Conservation (phyloP, 2,329 filamentous ascomycete species). For the Thermoascus crustaceus region DNA sequence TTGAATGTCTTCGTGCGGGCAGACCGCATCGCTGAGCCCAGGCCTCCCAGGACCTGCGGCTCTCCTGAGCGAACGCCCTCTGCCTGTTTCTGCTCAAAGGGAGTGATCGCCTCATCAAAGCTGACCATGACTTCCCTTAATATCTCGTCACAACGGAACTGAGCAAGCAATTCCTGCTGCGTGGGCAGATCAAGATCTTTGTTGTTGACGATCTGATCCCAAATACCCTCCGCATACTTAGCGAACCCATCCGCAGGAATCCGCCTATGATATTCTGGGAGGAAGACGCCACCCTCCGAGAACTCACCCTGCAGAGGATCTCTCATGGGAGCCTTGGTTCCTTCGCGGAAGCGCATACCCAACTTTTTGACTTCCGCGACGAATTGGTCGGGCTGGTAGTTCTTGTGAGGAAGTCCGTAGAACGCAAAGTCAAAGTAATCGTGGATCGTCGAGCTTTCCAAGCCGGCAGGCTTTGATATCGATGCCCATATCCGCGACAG, state of each 20-base stretch:
- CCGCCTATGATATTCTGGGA: slow-evolving; percentile 88
- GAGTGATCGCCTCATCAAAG: slow-evolving; percentile 74
- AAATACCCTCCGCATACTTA: slow-evolving; percentile 84
- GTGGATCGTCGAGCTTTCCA: slow-evolving; percentile 82
- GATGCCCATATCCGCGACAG: slow-evolving; percentile 86
- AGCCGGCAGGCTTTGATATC: slow-evolving; percentile 79
- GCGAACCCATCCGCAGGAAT: slow-evolving; percentile 98
- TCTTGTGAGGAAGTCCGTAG: slow-evolving; percentile 90
- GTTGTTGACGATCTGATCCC: slow-evolving; percentile 98
- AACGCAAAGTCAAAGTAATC: slow-evolving; percentile 99
- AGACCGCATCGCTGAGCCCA: slow-evolving; percentile 64
- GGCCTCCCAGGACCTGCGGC: slow-evolving; percentile 60
- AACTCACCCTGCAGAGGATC: slow-evolving; percentile 58
- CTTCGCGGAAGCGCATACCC: slow-evolving; percentile 71
- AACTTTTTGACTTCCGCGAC: slow-evolving; percentile 69
- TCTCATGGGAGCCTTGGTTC: slow-evolving; percentile 61
- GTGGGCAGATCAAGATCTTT: slow-evolving; percentile 95
- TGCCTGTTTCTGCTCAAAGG: slow-evolving; percentile 78
- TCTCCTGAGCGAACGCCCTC: slow-evolving; percentile 66
- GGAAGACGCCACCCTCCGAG: slow-evolving; percentile 71
- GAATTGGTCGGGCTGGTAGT: slow-evolving; percentile 89
- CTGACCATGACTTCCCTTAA: slow-evolving; percentile 73
- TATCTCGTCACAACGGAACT: slow-evolving; percentile 97
- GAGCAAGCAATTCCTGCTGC: slow-evolving; percentile 90
- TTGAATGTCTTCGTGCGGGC: slow-evolving; percentile 67